Evolutionary conservation across 139 green algal genomes (phyloP), one percentile per base, ranked within the genome.

Genomic region (Gonium pectorale): DNA sequence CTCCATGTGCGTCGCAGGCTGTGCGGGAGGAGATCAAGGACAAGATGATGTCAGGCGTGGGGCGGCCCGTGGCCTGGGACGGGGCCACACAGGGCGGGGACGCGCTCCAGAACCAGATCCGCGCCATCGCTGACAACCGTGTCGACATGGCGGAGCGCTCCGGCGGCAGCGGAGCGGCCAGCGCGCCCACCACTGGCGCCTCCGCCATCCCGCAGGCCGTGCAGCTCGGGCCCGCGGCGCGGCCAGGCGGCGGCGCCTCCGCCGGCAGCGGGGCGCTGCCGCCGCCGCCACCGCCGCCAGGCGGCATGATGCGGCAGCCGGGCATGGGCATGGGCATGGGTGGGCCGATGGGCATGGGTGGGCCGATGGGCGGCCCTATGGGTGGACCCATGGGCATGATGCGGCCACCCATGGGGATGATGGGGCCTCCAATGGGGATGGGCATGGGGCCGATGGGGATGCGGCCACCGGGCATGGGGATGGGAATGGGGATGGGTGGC

Each of bases 1-100:
- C 15, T 21, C 3, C 66, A 13, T 52, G 1, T 33, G 11, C 33
- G 5, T 46, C 35, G 21, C 54, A 81, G 81, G 86, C 86, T 9
- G 86, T 90, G 82, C 72, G 90, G 44, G 88, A 93, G 83, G 90
- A 89, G 79, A 95, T 98, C 22, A 90, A 95, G 81, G 94, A 98
- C 74, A 92, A 91, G 81, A 90, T 95, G 84, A 95, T 91, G 80
- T 91, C 77, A 22, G 94, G 93, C 29, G 89, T 81, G 5, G 86
- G 91, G 44, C 86, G 92, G 5, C 63, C 90, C 26, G 92, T 94
- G 44, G 90, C 83, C 0, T 95, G 93, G 92, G 92, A 95, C 46
- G 93, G 93, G 15, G 80, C 86, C 35, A 93, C 89, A 29, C 80
- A 86, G 64, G 70, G 80, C 17, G 86, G 80, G 46, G 81, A 78